A percentile compares a stretch with the other conserved stretches of the same genome.
Conservation (phyloP, 169 alveolate genomes). For the Cryptosporidium xiaoi region DNA sequence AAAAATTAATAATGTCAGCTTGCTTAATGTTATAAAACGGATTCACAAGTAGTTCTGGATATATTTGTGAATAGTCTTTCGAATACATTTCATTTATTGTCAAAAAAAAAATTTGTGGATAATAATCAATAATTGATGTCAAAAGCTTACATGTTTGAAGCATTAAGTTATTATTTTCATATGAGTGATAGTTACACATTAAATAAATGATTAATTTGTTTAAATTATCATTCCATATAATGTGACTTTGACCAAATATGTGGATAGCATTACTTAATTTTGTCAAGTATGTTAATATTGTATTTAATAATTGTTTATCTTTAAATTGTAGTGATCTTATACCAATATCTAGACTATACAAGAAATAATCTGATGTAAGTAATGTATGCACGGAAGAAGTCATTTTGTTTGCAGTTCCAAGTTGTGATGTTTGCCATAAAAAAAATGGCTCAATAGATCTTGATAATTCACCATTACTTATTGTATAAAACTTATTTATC, state of each 20-base stretch:
- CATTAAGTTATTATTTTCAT: conserved; percentile 26
- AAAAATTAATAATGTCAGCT: background rate
- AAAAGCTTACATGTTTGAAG: conserved; percentile 34
- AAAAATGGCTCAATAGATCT: conserved; percentile 66
- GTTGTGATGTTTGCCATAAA: conserved; percentile 57
- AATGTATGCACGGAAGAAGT: conserved; percentile 23
- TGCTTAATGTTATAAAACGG: conserved; percentile 42
- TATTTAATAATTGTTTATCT: conserved; percentile 28
- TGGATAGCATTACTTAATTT: conserved; percentile 22
- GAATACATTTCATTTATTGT: conserved; percentile 48
- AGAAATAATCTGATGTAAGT: conserved; percentile 27
- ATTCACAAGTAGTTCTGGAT: conserved; percentile 41
- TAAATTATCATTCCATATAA: conserved; percentile 35
- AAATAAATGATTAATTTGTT: conserved; percentile 4
- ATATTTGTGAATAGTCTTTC: conserved; percentile 1
- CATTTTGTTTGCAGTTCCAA: conserved; percentile 6
- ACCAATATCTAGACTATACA: conserved; percentile 15
- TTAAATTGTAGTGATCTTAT: conserved; percentile 36
- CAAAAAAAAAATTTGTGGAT: conserved; percentile 24
- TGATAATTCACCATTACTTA: conserved; percentile 27
- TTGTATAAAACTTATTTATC: conserved; percentile 43
- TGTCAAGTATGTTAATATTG: conserved; percentile 24
- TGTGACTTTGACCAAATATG: conserved; percentile 7
- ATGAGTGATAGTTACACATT: conserved; percentile 21
- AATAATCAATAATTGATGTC: conserved; percentile 27